Percentiles rank a stretch among this genome's conserved stretches.
These are phyloP conservation scores for Triticum turgidum DNA, from an alignment of 176 grass and related monocot genomes.

Conservation along the genomic window DNA sequence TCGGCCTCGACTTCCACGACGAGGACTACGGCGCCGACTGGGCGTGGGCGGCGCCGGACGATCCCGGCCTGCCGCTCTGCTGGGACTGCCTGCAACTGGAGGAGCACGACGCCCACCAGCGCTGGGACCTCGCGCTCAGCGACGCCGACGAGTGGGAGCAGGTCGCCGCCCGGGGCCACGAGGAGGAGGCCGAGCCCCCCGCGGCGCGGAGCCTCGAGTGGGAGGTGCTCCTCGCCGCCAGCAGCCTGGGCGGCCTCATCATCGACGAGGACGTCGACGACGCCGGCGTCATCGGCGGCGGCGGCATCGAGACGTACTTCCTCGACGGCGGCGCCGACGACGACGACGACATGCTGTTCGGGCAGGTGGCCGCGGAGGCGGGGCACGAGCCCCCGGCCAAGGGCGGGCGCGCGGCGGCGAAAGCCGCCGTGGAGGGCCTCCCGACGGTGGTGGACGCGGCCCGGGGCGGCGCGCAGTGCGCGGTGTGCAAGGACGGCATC, in stretches of 20 bases:
- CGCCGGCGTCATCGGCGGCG: not conserved
- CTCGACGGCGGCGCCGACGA: constrained; percentile 55
- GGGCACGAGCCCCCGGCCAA: constrained; percentile 57
- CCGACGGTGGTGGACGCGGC: constrained; percentile 47
- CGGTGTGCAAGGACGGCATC: constrained; percentile 79
- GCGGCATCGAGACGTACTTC: constrained; percentile 54
- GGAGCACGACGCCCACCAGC: constrained; percentile 44
- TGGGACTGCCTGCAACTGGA: constrained; percentile 67
- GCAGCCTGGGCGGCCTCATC: constrained; percentile 43
- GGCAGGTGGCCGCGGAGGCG: constrained; percentile 40
- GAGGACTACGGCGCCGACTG: constrained; percentile 11
- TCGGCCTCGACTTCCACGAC: constrained; percentile 44
- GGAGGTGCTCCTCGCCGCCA: constrained; percentile 78
- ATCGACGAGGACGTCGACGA: constrained; percentile 38
- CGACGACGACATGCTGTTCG: constrained; percentile 61
- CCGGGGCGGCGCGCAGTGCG: constrained; percentile 43
- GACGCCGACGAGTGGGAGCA: constrained; percentile 47
- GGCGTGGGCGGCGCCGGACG: constrained; percentile 8
- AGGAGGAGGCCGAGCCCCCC: constrained; percentile 5
- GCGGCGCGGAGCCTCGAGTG: constrained; percentile 53
- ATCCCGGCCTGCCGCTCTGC: constrained; percentile 42
- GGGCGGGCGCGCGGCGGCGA: constrained; percentile 51
- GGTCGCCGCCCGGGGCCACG: constrained; percentile 18
- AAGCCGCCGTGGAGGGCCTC: constrained; percentile 62
- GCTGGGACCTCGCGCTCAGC: constrained; percentile 46